phyloP scores from a whole-genome alignment of 257 asterid genomes.

The Capsicum pubescens region DNA sequence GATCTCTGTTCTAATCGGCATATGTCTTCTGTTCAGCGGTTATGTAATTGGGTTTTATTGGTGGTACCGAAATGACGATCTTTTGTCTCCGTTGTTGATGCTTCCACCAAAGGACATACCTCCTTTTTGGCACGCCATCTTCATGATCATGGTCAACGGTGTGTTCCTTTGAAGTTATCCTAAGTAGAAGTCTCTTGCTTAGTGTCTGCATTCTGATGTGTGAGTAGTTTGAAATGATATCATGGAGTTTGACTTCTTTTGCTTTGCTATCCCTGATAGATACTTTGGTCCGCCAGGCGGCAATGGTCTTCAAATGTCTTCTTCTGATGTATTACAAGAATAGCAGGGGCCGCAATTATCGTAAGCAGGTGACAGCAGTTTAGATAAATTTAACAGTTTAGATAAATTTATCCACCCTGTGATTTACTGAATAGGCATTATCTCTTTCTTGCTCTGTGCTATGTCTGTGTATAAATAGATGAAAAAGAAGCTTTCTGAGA shows the following conservation, averaged over 20 bases:
- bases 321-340: constrained; percentile 77
- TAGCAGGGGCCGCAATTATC: constrained; percentile 73
- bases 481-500: neutral
- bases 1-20: constrained; percentile 53
- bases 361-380: constrained; percentile 64
- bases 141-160: constrained; percentile 92
- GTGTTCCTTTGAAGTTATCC: constrained; percentile 37
- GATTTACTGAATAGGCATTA: neutral
- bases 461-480: neutral
- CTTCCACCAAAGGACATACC: constrained; percentile 87
- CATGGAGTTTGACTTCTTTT: constrained; percentile 26
- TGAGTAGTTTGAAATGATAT: constrained; percentile 31
- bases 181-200: constrained; percentile 15
- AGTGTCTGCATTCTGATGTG: constrained; percentile 24
- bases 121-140: constrained; percentile 89
- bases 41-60: constrained; percentile 76
- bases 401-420: neutral
- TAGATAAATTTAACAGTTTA: neutral
- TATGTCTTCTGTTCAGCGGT: constrained; percentile 53
- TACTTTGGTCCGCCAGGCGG: constrained; percentile 80
- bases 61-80: constrained; percentile 80
- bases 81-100: constrained; percentile 73
- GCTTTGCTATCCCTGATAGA: constrained; percentile 44
- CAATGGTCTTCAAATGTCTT: constrained; percentile 73
- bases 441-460: neutral